phyloP scores from a whole-genome alignment of 208 protist genomes.

The Angomonas ambiguus region DNA sequence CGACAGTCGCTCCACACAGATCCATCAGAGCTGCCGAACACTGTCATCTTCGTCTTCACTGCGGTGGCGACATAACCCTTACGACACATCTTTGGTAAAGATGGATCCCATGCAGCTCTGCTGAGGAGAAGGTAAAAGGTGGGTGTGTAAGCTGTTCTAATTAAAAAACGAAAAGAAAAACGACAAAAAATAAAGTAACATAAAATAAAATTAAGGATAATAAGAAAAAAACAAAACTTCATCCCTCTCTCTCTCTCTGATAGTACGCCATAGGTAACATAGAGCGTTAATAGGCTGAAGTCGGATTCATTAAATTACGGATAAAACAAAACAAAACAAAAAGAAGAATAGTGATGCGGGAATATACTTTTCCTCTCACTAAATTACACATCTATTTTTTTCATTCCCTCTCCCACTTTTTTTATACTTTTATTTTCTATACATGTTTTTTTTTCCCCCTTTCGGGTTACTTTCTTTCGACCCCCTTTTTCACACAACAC shows the following conservation, averaged over 20 bases:
- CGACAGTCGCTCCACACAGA: background rate
- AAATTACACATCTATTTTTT: background rate
- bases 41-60: background rate
- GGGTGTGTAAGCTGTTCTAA: no score
- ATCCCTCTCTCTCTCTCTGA: no score
- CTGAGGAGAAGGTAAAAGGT: no score
- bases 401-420: background rate
- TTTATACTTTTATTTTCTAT: background rate
- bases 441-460: background rate
- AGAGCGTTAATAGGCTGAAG: no score
- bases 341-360: no score
- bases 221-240: background rate
- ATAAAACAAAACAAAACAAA: background rate
- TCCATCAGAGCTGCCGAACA: background rate
- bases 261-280: no score
- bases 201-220: background rate
- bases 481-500: background rate
- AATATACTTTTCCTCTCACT: background rate
- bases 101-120: no score
- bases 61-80: background rate
- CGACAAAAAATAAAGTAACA: no score
- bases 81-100: background rate
- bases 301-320: no score
- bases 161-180: no score
- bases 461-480: constrained; percentile 3